phyloP scores from a whole-genome alignment of 176 grass and related monocot genomes.

The Raddia guianensis region DNA sequence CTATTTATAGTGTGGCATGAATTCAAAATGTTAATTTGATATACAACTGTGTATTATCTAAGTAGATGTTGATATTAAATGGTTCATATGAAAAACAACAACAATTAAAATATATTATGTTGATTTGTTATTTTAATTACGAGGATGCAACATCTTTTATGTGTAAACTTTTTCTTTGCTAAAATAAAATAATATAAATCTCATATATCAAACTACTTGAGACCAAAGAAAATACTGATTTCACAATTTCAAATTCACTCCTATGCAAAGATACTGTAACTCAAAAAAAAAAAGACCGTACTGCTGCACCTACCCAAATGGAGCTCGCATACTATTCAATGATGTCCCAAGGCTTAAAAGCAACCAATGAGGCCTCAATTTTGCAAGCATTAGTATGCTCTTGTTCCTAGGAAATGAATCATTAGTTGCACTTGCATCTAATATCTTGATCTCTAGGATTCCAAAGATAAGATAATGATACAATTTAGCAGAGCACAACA shows the following conservation, averaged over 20 bases:
- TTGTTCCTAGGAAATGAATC: conserved; percentile 42
- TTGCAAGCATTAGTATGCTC: conserved; percentile 38
- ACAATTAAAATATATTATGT: background rate
- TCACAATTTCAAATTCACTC: background rate
- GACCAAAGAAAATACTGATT: background rate
- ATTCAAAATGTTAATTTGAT: background rate
- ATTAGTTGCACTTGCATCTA: conserved; percentile 49
- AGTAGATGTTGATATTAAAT: conserved; percentile 2
- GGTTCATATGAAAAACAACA: conserved; percentile 3
- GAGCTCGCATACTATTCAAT: conserved; percentile 36
- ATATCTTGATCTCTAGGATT: conserved; percentile 51
- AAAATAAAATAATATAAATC: background rate
- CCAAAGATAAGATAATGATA: conserved; percentile 29
- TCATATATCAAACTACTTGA: background rate
- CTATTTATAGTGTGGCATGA: conserved; percentile 27
- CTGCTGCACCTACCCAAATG: background rate
- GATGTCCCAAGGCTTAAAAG: conserved; percentile 24
- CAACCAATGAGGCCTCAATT: conserved; percentile 23
- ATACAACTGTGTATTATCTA: background rate
- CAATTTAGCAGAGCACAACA: conserved; percentile 38
- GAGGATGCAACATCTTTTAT: background rate
- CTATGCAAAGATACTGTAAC: background rate
- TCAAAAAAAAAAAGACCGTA: too few relatives aligned
- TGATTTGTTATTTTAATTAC: background rate
- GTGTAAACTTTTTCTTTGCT: background rate